Conservation (phyloP, 345 rosid species). For the Eucalyptus tenuipes region DNA sequence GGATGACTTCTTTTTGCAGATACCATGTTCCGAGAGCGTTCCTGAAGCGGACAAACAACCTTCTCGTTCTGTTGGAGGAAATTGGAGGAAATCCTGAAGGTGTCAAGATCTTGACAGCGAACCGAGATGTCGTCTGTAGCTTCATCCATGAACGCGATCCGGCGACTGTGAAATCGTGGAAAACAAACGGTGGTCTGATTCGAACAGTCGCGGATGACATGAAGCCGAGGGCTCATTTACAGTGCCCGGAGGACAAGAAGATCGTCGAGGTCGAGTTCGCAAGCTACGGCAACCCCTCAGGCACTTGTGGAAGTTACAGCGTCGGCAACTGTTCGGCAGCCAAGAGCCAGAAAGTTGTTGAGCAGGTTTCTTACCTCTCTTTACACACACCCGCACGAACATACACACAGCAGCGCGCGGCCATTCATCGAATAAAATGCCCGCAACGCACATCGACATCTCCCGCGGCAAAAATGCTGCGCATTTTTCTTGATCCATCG, state of each 20-base stretch:
- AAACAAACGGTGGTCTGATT: conserved; percentile 4
- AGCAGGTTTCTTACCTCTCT: conserved; percentile 7
- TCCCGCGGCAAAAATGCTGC: no score
- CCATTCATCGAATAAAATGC: not conserved
- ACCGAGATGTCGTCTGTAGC: conserved; percentile 36
- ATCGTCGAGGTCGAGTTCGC: conserved; percentile 23
- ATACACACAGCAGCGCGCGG: no score
- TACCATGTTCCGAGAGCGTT: conserved; percentile 38
- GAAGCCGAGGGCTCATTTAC: conserved; percentile 9
- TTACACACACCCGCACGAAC: not conserved
- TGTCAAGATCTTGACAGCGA: conserved; percentile 14
- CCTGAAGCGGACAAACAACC: conserved; percentile 21
- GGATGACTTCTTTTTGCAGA: conserved; percentile 1
- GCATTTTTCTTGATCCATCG: no score
- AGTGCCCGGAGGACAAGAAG: conserved; percentile 8
- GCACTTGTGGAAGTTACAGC: conserved; percentile 18
- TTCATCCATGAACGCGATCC: conserved; percentile 13
- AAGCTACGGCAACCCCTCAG: conserved; percentile 30
- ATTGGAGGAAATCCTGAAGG: conserved; percentile 13
- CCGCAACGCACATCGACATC: not conserved
- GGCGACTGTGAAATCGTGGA: conserved; percentile 12
- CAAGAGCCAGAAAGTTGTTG: conserved; percentile 11
- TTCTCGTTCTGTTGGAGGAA: conserved; percentile 29
- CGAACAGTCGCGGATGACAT: not conserved
- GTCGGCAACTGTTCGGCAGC: conserved; percentile 25